Evolutionary conservation across 192 early-diverging fungal species (phyloP), one percentile per base, ranked within the genome.

Genomic region (Coemansia sp.): DNA sequence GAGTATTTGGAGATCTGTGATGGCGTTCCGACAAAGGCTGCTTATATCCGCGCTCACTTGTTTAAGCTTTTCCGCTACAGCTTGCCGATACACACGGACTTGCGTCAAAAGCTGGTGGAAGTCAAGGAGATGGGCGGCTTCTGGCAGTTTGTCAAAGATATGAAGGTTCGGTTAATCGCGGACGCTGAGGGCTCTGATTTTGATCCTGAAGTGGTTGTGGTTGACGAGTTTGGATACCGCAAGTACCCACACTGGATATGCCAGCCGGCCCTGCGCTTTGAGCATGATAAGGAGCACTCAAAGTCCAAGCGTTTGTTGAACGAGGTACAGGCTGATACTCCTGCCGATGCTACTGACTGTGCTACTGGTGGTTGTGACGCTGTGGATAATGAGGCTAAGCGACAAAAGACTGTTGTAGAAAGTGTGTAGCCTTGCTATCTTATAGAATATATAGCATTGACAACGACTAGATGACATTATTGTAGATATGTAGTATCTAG

Each of bases 1-100:
- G 96, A 96, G 85, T 99, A 98, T 71, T 65, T 98, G 44, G 88
- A 92, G 11, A 97, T 99, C 57, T 94, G 92, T 72, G 76, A 82
- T 29, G 71, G 71, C 6, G 68, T 84, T 72, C 91, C 84, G 38
- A 94, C 95, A 4, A 86, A 83, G n/a, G 60, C 87, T n/a, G 65
- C 85, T 12, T 86, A 83, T 72, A 92, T 94, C 29, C 90, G 94
- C 24, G 95, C 86, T 0, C 97, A 99, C 72, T 58, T 99, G 68
- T 99, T 99, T 78, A 98, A 97, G 78, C 85, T 99, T 41, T 95
- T 96, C 78, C 86, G 87, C 18, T 86, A 87, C 27, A 90, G 90
- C 68, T 78, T 98, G 33, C 85, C 88, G 4, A 78, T 88, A 12
- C 91, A 96, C 75, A 88, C 90, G 2, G 97, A 97, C 67, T 71